Evolutionary conservation across 441 rosid genomes (phyloP).

Genomic region (Pelargonium australe): DNA sequence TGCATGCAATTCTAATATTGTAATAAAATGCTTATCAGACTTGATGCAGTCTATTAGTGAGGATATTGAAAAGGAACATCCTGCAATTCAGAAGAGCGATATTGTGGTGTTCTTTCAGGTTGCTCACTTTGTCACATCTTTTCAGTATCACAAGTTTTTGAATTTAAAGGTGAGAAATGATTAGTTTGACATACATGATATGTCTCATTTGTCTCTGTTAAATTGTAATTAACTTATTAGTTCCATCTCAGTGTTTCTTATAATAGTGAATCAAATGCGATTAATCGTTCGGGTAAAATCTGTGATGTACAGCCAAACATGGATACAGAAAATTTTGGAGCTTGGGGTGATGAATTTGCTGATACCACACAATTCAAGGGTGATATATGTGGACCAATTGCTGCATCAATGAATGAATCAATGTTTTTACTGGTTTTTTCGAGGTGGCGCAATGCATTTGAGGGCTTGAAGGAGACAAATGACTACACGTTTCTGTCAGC

Average conservation of each 20-base stretch:
- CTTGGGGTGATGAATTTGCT: slow-evolving; percentile 26
- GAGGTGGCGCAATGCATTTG: slow-evolving; percentile 81
- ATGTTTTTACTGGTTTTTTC: slow-evolving; percentile 80
- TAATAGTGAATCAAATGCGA: background rate
- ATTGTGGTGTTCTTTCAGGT: slow-evolving; percentile 68
- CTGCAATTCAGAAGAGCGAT: slow-evolving; percentile 71
- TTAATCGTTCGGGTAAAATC: slow-evolving; percentile 17
- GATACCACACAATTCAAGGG: slow-evolving; percentile 54
- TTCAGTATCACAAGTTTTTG: slow-evolving; percentile 62
- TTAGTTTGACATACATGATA: slow-evolving; percentile 15
- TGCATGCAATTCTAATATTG: slow-evolving; percentile 10
- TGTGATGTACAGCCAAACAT: slow-evolving; percentile 37
- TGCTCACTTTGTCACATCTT: slow-evolving; percentile 75
- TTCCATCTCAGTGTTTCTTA: slow-evolving; percentile 6
- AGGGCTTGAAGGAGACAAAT: slow-evolving; percentile 80
- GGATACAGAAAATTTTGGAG: slow-evolving; percentile 33
- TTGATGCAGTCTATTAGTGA: slow-evolving; percentile 77
- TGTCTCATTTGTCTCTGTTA: background rate
- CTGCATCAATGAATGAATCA: slow-evolving; percentile 82
- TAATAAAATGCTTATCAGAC: slow-evolving; percentile 41
- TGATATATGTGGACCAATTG: slow-evolving; percentile 87
- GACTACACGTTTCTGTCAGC: slow-evolving; percentile 76
- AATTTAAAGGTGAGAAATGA: slow-evolving; percentile 52
- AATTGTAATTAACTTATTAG: slow-evolving; percentile 15
- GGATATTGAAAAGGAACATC: slow-evolving; percentile 89